Percentiles rank a stretch among this genome's conserved stretches.
Evolutionary conservation across 129 eudicot species (phyloP).

Genomic region (carrot (Daucus carota)): DNA sequence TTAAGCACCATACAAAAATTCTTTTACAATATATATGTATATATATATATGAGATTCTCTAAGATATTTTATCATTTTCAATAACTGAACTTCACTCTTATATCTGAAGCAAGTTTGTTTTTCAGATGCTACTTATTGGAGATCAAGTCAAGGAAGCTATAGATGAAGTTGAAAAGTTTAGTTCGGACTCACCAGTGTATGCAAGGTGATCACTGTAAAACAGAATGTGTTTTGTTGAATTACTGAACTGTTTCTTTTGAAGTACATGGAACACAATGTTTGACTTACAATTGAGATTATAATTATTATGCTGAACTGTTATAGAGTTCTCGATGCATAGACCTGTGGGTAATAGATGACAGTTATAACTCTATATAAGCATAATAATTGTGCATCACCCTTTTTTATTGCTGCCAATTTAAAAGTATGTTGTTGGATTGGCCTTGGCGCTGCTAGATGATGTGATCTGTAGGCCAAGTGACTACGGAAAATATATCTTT

Average conservation of each 20-base stretch:
- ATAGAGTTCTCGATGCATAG: neutral
- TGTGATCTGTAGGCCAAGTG: neutral
- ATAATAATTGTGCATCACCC: neutral
- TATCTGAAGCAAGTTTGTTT: slow-evolving; percentile 4
- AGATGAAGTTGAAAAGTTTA: slow-evolving; percentile 49
- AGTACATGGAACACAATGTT: neutral
- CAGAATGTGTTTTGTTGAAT: neutral
- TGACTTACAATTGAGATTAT: neutral
- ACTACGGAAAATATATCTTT: neutral
- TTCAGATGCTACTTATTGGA: slow-evolving; percentile 68
- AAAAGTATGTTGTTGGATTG: neutral
- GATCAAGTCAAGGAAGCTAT: slow-evolving; percentile 76
- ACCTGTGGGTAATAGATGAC: neutral
- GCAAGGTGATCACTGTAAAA: slow-evolving; percentile 36
- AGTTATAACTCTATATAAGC: neutral
- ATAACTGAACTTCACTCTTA: neutral
- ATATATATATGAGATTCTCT: too few relatives aligned
- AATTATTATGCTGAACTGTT: neutral
- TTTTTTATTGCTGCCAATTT: neutral
- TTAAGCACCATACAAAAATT: too few relatives aligned
- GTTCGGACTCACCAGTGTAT: slow-evolving; percentile 37
- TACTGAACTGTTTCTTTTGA: neutral
- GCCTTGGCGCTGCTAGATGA: neutral
- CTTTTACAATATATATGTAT: too few relatives aligned
- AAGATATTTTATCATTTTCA: neutral